Evolutionary conservation across 257 asterid genomes (phyloP).

Genomic region (Verbascum thapsus): DNA sequence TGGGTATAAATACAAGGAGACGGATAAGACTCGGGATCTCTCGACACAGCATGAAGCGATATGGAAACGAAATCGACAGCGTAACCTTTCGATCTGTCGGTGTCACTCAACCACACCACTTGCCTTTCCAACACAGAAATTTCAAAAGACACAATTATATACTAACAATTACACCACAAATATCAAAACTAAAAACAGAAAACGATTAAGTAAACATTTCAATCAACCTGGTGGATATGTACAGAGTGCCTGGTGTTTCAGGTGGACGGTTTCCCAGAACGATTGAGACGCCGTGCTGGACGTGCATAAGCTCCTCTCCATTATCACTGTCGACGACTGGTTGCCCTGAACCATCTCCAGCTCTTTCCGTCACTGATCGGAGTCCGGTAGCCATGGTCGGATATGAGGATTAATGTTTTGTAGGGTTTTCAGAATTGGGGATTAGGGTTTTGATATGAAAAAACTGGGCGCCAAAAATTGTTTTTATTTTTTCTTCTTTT

Average conservation of each 20-base stretch:
- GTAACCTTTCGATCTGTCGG: constrained; percentile 69
- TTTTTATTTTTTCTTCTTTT: too few relatives aligned
- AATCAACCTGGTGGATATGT: constrained; percentile 71
- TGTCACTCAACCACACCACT: constrained; percentile 90
- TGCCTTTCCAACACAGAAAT: constrained; percentile 53
- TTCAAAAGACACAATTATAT: constrained; percentile 9
- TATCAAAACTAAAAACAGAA: too few relatives aligned
- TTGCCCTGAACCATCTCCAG: constrained; percentile 63
- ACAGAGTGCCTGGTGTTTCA: constrained; percentile 81
- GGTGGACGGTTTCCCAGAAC: constrained; percentile 68
- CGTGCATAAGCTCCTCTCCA: constrained; percentile 79
- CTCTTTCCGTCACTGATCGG: constrained; percentile 57
- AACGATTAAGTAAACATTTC: too few relatives aligned
- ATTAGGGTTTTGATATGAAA: constrained; percentile 33
- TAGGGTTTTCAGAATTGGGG: constrained; percentile 25
- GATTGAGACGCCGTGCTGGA: constrained; percentile 60
- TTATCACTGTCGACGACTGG: constrained; percentile 53
- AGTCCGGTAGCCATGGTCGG: constrained; percentile 68
- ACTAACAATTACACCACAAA: not conserved
- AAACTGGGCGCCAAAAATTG: constrained; percentile 23
- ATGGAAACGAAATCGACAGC: constrained; percentile 77
- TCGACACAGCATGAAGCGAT: constrained; percentile 89
- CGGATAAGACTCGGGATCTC: constrained; percentile 84
- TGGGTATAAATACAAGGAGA: constrained; percentile 88
- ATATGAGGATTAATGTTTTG: not conserved